Evolutionary conservation across 257 asterid species (phyloP).

Genomic region (Avicennia marina): DNA sequence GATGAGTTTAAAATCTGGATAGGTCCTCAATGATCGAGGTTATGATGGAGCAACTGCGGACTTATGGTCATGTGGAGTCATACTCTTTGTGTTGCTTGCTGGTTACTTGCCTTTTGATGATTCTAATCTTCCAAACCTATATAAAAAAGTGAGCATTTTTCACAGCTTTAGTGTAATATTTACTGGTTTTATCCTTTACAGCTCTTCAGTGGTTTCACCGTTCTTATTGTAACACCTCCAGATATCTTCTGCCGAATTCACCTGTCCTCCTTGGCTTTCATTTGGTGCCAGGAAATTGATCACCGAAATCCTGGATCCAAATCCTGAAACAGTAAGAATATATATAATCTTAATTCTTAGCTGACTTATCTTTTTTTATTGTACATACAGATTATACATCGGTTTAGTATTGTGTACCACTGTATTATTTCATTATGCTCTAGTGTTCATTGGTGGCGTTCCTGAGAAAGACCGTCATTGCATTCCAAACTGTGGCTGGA

Average conservation of each 20-base stretch:
- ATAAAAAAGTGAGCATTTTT: slow-evolving; percentile 68
- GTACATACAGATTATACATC: too few species aligned
- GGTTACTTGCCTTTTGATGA: slow-evolving; percentile 98
- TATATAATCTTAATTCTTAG: not conserved
- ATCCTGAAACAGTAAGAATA: slow-evolving; percentile 68
- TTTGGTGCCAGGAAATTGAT: slow-evolving; percentile 81
- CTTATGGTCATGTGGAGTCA: slow-evolving; percentile 98
- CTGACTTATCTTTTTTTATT: too few species aligned
- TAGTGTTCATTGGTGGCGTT: too few species aligned
- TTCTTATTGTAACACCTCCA: slow-evolving; percentile 25
- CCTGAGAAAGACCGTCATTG: too few species aligned
- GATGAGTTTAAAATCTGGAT: slow-evolving; percentile 13
- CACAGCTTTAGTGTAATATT: not conserved
- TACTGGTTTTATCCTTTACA: slow-evolving; percentile 2
- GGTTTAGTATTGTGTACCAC: too few species aligned
- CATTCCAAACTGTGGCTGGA: too few species aligned
- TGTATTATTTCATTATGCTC: too few species aligned
- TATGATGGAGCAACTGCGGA: slow-evolving; percentile 93
- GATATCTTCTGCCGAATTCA: slow-evolving; percentile 82
- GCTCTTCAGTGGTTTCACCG: slow-evolving; percentile 16
- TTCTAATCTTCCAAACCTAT: slow-evolving; percentile 79
- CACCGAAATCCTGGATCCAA: slow-evolving; percentile 72
- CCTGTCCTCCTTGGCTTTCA: slow-evolving; percentile 94
- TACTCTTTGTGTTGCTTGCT: slow-evolving; percentile 92
- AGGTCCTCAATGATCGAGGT: slow-evolving; percentile 93